Base-by-base conservation (phyloP, 2,329 filamentous ascomycete species). In the Colletotrichum liaoningense region DNA sequence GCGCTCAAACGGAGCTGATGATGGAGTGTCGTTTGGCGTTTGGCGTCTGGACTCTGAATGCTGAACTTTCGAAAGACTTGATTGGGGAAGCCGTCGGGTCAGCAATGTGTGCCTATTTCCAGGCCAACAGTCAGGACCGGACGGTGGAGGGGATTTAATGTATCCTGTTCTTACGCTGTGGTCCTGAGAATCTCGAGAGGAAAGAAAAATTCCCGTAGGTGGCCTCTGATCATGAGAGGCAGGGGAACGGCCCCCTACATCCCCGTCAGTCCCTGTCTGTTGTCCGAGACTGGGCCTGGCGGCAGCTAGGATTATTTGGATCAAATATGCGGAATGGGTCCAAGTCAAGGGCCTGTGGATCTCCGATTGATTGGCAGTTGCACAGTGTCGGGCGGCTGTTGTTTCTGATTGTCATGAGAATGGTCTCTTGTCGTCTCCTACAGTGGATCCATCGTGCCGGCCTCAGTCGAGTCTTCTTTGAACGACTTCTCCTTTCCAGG, bases 301-400 rank as follows among this genome's bases (percentile, higher is more conserved):
- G 63, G 72, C 72, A 72, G 65, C 72, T 72, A 74, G 69, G 67
- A 56, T 68, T 72, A n/a, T 68, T 59, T 72, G 63, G 68, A 74
- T 70, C 68, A 58, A 72, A 74, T 74, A 60, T 72, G 63, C 69
- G 69, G 55, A 72, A 63, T 72, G 69, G 72, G 63, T 56, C 69
- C 63, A 57, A 62, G 46, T 46, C 60, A 72, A 59, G 63, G 58
- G 58, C 16, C 26, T 64, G 58, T 74, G 69, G 72, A 72, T 67
- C 72, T 72, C 56, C 58, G 72, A 60, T 74, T 74, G 69, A 72
- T 72, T 74, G 62, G 42, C 33, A 52, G 63, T 62, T 42, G 69
- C 69, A 72, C 69, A 68, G 42, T 68, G 58, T 60, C 33, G 60
- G 71, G 60, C 67, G 56, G 67, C 67, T 73, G 65, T 73, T 64